Percentiles rank a stretch among this genome's conserved stretches.
phyloP scores from a whole-genome alignment of 768 basidiomycete species.

The Ephemerocybe angulata region DNA sequence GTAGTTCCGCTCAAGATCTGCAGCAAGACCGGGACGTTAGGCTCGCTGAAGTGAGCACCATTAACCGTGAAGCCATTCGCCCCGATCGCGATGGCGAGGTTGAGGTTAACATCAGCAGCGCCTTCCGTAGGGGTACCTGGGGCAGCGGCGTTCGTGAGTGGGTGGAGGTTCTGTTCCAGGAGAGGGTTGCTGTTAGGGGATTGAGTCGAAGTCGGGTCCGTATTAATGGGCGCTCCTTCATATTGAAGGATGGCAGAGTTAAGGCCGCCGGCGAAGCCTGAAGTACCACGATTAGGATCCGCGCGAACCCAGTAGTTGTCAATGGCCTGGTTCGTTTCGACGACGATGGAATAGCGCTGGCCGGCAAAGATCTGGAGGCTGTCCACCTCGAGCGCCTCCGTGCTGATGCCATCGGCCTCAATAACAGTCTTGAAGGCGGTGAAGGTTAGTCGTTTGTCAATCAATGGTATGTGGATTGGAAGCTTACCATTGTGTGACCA shows the following conservation, averaged over 20 bases:
- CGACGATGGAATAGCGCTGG: conserved; percentile 42
- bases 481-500: conserved; percentile 29
- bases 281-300: conserved; percentile 8
- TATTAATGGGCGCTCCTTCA: conserved; percentile 31
- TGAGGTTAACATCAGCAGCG: conserved; percentile 22
- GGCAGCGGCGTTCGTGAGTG: conserved; percentile 11
- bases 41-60: conserved; percentile 25
- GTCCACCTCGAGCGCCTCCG: conserved; percentile 33
- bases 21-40: conserved; percentile 38
- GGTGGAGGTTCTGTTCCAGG: conserved; percentile 23
- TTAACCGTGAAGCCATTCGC: conserved; percentile 19
- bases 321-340: conserved; percentile 33
- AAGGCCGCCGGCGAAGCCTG: conserved; percentile 21
- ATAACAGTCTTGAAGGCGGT: conserved; percentile 28
- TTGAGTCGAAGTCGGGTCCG: conserved; percentile 30
- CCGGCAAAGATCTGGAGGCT: conserved; percentile 36
- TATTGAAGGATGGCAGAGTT: conserved; percentile 42
- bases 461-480: no score
- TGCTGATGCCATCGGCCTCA: conserved; percentile 39
- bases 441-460: conserved; percentile 5
- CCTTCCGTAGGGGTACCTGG: conserved; percentile 15
- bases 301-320: conserved; percentile 43
- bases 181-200: conserved; percentile 20
- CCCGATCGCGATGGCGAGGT: conserved; percentile 10
- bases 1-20: conserved; percentile 42